These are phyloP conservation scores for Viola pubescens DNA, from an alignment of 441 rosid genomes.

Conservation along the genomic window DNA sequence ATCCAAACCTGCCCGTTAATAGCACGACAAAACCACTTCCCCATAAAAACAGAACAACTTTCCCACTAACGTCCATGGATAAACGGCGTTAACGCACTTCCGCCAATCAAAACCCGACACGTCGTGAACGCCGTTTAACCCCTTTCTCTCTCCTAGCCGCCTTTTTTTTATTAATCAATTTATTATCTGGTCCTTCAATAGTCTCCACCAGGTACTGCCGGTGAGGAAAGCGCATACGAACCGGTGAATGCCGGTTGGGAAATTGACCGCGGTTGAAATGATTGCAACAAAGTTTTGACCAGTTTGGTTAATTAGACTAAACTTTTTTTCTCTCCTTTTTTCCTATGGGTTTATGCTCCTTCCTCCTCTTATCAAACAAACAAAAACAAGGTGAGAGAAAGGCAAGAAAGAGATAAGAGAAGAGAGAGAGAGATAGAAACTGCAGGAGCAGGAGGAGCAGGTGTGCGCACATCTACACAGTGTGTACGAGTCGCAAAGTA, in stretches of 20 bases:
- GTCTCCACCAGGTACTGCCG: slow-evolving; percentile 23
- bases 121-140: slow-evolving; percentile 34
- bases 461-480: no score
- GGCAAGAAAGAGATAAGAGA: slow-evolving; percentile 2
- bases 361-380: slow-evolving; percentile 5
- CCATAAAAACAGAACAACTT: slow-evolving; percentile 60
- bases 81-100: slow-evolving; percentile 34
- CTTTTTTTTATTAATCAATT: slow-evolving; percentile 26
- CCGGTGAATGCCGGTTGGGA: slow-evolving; percentile 55
- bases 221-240: slow-evolving; percentile 20
- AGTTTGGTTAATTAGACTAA: slow-evolving; percentile 35
- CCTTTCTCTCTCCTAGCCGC: slow-evolving; percentile 25
- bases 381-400: slow-evolving; percentile 8
- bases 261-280: slow-evolving; percentile 79
- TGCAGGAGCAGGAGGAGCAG: no score
- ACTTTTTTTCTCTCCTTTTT: no score
- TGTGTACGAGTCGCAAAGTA: background rate
- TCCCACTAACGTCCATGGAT: slow-evolving; percentile 36
- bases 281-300: slow-evolving; percentile 50
- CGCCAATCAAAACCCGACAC: slow-evolving; percentile 18
- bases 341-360: slow-evolving; percentile 5
- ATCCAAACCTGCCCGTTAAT: slow-evolving; percentile 40
- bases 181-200: background rate
- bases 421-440: background rate
- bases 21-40: slow-evolving; percentile 65